phyloP scores from a whole-genome alignment of 495 filamentous ascomycete species.

The Lindgomyces ingoldianus region DNA sequence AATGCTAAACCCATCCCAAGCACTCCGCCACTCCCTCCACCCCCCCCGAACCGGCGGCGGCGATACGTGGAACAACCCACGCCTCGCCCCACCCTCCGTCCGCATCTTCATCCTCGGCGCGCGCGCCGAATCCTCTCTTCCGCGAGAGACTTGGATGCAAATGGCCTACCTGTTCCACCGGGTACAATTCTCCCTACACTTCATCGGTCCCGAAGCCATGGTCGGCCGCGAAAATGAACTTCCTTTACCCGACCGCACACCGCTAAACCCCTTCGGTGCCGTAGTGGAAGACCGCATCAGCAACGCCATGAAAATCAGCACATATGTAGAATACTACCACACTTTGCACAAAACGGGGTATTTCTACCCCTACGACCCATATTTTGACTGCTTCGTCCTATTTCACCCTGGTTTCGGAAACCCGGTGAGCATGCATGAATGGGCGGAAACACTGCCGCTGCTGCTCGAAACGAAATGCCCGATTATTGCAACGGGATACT shows the following conservation, averaged over 20 bases:
- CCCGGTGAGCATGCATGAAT: constrained; percentile 87
- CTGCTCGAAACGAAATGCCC: constrained; percentile 94
- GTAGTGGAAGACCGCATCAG: constrained; percentile 86
- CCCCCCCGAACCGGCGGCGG: constrained; percentile 78
- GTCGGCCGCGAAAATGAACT: constrained; percentile 84
- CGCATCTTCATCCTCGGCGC: constrained; percentile 94
- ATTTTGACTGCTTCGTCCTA: constrained; percentile 93
- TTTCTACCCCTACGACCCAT: constrained; percentile 94
- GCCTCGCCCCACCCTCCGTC: constrained; percentile 79
- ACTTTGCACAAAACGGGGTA: constrained; percentile 85
- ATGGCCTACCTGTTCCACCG: constrained; percentile 86
- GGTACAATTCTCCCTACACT: constrained; percentile 77
- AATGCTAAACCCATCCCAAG: constrained; percentile 49
- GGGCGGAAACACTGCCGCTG: constrained; percentile 84
- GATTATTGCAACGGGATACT: constrained; percentile 92
- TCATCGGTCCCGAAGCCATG: constrained; percentile 97
- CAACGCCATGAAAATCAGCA: constrained; percentile 88
- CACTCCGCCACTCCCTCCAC: constrained; percentile 89
- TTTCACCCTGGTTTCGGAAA: constrained; percentile 97
- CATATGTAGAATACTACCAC: constrained; percentile 97
- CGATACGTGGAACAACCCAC: constrained; percentile 71
- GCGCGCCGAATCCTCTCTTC: constrained; percentile 92
- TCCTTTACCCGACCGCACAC: constrained; percentile 79
- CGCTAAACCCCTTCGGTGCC: constrained; percentile 86
- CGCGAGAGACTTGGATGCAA: constrained; percentile 91